These are phyloP conservation scores for Monosporascus sp. DNA, from an alignment of 2,329 filamentous ascomycete genomes.

Conservation along the genomic window DNA sequence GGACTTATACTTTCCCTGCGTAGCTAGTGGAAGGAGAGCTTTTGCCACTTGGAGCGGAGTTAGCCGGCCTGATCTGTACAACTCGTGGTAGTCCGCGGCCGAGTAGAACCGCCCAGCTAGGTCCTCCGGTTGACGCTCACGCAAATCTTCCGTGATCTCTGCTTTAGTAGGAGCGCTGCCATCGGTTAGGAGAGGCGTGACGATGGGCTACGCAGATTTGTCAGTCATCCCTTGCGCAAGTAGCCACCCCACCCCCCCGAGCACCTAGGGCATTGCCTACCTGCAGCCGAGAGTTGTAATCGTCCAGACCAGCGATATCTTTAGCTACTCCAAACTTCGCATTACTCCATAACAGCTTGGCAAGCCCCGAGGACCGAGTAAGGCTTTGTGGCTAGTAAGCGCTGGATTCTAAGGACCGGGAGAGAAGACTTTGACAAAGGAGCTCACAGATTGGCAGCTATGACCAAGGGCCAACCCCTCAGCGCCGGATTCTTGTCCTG, in stretches of 20 bases:
- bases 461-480: slow-evolving; percentile 57
- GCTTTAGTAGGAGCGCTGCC: slow-evolving; percentile 27
- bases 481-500: slow-evolving; percentile 64
- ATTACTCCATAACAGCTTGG: slow-evolving; percentile 65
- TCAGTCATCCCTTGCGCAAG: slow-evolving; percentile 6
- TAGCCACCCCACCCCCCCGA: background rate
- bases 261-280: slow-evolving; percentile 29
- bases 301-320: slow-evolving; percentile 39
- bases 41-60: slow-evolving; percentile 71
- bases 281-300: slow-evolving; percentile 42
- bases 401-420: background rate
- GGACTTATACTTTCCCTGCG: slow-evolving; percentile 57
- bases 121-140: slow-evolving; percentile 34
- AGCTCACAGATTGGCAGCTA: slow-evolving; percentile 57
- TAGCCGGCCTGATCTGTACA: slow-evolving; percentile 63
- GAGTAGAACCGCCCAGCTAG: slow-evolving; percentile 57
- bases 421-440: background rate
- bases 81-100: slow-evolving; percentile 68
- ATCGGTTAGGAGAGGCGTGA: slow-evolving; percentile 44
- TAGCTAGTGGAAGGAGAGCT: slow-evolving; percentile 65
- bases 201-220: slow-evolving; percentile 41
- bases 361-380: slow-evolving; percentile 53
- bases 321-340: slow-evolving; percentile 49
- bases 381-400: slow-evolving; percentile 40
- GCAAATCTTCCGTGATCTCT: slow-evolving; percentile 37